Base-by-base conservation (phyloP, 352 stramenopile species). In the Pythium scleroteichum region DNA sequence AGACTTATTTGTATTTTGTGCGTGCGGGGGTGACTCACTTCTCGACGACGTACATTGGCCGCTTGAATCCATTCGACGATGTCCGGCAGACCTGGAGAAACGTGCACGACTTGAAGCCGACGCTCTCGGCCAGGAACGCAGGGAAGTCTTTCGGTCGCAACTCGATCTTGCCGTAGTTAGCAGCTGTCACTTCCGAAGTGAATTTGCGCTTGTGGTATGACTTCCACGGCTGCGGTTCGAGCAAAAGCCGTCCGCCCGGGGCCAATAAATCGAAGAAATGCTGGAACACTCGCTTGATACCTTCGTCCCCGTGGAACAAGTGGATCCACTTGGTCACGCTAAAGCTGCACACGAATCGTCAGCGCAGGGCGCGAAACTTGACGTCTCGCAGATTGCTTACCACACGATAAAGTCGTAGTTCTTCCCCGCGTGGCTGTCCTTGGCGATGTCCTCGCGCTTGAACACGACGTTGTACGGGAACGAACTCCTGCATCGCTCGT, bases 291-390 rank as follows among this genome's bases (percentile, higher is more conserved):
- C 69, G 62, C 51, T 90, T 81, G 52, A 97, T 73, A 13, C 85
- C 87, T 24, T 92, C 82, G 48, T 97, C 89, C 14, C 89, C 89
- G 38, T 91, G 78, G 59, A 94, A 88, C 39, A 97, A 69, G 54
- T 97, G 89, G 39, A 97, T 91, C 89, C 89, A 97, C 72, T 97
- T 97, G 10, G 87, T 92, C 53, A 96, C 84, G 46, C 85, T 95
- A 44, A 97, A 92, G 49, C 87, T 90, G 50, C 17, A 64, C 17
- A 35, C 29, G 29, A 35, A 10, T 35, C 29, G 10, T 35, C 29
- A 35, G 29, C 29, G 29, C 29, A 5, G 29, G 10, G 29, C 29
- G 5, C 29, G 5, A 35, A 10, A 5, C 29, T 35, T 10, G 29
- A 10, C 29, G 29, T 35, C 29, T 35, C 29, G 10, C 29, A 5